phyloP scores from a whole-genome alignment of 2,329 filamentous ascomycete genomes.

The Arthrobotrys entomopaga region DNA sequence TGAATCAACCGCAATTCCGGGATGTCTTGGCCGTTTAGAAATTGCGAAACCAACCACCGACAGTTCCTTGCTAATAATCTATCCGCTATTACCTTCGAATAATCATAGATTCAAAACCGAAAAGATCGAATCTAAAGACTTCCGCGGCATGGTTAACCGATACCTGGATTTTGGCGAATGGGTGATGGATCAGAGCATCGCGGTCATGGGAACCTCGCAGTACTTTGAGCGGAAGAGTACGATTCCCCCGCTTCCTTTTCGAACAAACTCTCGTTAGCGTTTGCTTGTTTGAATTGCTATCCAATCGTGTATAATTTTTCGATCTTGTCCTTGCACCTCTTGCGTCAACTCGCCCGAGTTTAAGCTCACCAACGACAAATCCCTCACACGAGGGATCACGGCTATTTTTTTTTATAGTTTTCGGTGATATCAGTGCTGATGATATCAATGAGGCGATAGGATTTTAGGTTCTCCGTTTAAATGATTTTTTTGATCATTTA shows the following conservation, averaged over 20 bases:
- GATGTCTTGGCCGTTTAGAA: not conserved
- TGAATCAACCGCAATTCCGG: constrained; percentile 11
- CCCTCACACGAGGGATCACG: constrained; percentile 1
- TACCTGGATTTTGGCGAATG: constrained; percentile 93
- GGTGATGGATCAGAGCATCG: constrained; percentile 97
- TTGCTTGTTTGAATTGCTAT: too few species aligned
- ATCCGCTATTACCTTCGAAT: constrained; percentile 64
- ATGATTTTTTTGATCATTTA: not conserved
- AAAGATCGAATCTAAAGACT: constrained; percentile 82
- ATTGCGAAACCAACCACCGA: not conserved
- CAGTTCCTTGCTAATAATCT: constrained; percentile 57
- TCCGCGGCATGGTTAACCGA: constrained; percentile 82
- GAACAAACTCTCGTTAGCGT: not conserved
- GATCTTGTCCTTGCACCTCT: too few species aligned
- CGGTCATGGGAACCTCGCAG: constrained; percentile 84
- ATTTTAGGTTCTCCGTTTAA: constrained; percentile 25
- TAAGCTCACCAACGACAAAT: constrained; percentile 17
- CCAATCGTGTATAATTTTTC: not conserved
- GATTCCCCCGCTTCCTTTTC: constrained; percentile 10
- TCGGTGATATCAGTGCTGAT: constrained; percentile 54
- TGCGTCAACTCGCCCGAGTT: constrained; percentile 17
- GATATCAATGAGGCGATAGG: constrained; percentile 49
- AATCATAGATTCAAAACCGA: constrained; percentile 84
- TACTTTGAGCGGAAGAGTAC: constrained; percentile 83
- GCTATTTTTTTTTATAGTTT: constrained; percentile 34